A percentile compares a stretch with the other conserved stretches of the same genome.
These are phyloP conservation scores for Hyphopichia khmerensis DNA, from an alignment of 1,139 yeast species.

Conservation along the genomic window DNA sequence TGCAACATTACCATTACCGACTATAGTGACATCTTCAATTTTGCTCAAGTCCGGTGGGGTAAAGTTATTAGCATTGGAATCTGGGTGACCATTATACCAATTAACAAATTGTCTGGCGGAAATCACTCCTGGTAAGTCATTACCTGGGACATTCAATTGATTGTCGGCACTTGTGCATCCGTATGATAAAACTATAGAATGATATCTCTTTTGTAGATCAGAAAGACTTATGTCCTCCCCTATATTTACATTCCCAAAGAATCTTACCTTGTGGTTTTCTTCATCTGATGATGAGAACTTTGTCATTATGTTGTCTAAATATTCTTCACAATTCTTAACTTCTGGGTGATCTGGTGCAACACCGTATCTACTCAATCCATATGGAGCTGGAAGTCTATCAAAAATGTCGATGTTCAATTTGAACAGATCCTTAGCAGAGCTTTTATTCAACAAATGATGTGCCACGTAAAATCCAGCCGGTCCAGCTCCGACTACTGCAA, in stretches of 20 bases:
- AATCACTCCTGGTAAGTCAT: constrained; percentile 61
- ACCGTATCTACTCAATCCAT: constrained; percentile 87
- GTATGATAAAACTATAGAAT: constrained; percentile 75
- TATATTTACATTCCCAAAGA: constrained; percentile 72
- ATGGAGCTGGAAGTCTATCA: constrained; percentile 87
- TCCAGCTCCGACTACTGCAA: constrained; percentile 90
- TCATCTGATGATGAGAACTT: constrained; percentile 12
- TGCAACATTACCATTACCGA: constrained; percentile 99
- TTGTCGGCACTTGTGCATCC: constrained; percentile 73
- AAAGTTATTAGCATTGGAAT: constrained; percentile 34
- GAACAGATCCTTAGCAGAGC: constrained; percentile 25
- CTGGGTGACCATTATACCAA: constrained; percentile 95
- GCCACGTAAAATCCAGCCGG: constrained; percentile 97
- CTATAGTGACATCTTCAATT: constrained; percentile 66
- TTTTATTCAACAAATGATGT: constrained; percentile 61
- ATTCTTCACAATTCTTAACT: constrained; percentile 85
- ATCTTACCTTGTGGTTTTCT: constrained; percentile 46
- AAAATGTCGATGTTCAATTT: constrained; percentile 60
- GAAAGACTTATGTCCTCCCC: constrained; percentile 55
- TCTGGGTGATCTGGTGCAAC: constrained; percentile 99
- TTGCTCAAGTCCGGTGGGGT: constrained; percentile 54
- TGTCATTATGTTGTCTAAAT: constrained; percentile 63
- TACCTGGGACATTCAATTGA: constrained; percentile 59
- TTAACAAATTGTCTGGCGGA: constrained; percentile 87
- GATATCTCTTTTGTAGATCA: constrained; percentile 55